Conservation (phyloP, 2,329 filamentous ascomycete species). For the Leptodontidium sp. region DNA sequence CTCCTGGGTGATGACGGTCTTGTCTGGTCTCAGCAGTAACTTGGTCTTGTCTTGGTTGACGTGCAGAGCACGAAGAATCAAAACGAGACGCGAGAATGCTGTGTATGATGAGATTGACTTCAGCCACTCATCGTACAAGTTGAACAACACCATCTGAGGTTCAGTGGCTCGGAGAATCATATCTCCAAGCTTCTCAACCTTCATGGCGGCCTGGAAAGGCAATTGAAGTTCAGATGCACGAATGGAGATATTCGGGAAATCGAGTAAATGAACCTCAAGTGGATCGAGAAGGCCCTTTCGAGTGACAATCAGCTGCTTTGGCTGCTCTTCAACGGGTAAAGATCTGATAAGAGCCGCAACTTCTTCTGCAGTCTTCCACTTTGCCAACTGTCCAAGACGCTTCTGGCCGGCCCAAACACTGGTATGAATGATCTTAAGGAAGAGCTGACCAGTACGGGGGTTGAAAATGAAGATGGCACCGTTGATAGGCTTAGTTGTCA, state of each 20-base stretch:
- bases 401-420: constrained; percentile 99
- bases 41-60: constrained; percentile 99
- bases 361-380: constrained; percentile 99
- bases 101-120: constrained; percentile 99
- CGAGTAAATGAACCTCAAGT: constrained; percentile 93
- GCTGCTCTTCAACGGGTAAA: constrained; percentile 95
- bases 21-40: constrained; percentile 91
- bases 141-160: constrained; percentile 99
- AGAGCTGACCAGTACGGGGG: constrained; percentile 95
- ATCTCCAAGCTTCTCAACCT: constrained; percentile 98
- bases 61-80: constrained; percentile 93
- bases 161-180: constrained; percentile 98
- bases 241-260: constrained; percentile 99
- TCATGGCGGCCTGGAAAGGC: constrained; percentile 99
- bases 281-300: constrained; percentile 97
- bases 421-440: constrained; percentile 99
- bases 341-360: constrained; percentile 96
- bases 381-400: constrained; percentile 95
- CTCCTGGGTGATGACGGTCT: constrained; percentile 97
- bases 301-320: constrained; percentile 98
- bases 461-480: constrained; percentile 99
- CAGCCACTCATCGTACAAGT: constrained; percentile 97
- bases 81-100: constrained; percentile 91
- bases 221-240: constrained; percentile 95
- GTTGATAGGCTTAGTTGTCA: constrained; percentile 99